Conservation (phyloP, 495 filamentous ascomycete genomes). For the Tuber melanosporum region DNA sequence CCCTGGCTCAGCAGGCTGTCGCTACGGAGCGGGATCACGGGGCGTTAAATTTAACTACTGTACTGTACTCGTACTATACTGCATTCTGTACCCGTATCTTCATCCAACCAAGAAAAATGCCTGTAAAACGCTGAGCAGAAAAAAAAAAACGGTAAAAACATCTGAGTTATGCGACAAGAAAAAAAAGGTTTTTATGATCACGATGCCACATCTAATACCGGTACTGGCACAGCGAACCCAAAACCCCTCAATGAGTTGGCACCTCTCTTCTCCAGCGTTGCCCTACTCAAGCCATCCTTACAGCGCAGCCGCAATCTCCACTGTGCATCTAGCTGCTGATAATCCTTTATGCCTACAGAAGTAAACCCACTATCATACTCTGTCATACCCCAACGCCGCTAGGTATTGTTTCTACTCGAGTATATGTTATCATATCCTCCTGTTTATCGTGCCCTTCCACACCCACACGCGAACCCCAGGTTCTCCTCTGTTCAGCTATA, state of each 20-base stretch:
- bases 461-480: not conserved
- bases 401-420: not conserved
- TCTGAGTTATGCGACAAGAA: not conserved
- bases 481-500: not conserved
- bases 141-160: not conserved
- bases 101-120: not conserved
- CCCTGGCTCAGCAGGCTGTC: not conserved
- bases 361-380: not conserved
- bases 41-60: not conserved
- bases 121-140: not conserved
- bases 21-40: not conserved
- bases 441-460: not conserved
- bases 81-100: not conserved
- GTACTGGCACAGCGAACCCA: not conserved
- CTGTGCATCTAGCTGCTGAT: not conserved
- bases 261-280: not conserved
- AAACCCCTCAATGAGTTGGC: not conserved
- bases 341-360: not conserved
- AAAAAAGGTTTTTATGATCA: not conserved
- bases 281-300: not conserved
- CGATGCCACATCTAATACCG: not conserved
- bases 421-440: not conserved
- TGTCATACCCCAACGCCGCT: not conserved
- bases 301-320: not conserved
- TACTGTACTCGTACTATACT: too few relatives aligned